Conservation (phyloP, 2,329 filamentous ascomycete species). For the Colletotrichum aenigma region DNA sequence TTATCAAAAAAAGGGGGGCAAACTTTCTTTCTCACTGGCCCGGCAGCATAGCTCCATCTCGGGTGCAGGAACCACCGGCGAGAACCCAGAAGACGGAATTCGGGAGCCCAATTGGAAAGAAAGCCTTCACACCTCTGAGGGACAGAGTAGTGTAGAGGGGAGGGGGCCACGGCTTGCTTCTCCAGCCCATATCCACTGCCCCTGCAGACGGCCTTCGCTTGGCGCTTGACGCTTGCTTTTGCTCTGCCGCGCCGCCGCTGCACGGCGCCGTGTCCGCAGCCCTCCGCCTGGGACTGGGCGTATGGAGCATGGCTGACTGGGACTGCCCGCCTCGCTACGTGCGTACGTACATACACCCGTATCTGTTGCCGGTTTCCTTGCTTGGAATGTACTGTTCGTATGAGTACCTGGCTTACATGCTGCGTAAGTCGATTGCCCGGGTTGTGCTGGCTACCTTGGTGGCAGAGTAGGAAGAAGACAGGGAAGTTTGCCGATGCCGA, state of each 20-base stretch:
- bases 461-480: background rate
- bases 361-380: background rate
- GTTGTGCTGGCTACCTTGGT: background rate
- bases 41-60: background rate
- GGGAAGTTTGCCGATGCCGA: background rate
- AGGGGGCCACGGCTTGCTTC: background rate
- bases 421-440: background rate
- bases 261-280: background rate
- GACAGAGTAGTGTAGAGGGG: background rate
- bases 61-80: background rate
- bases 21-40: slow-evolving; percentile 7
- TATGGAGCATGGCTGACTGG: background rate
- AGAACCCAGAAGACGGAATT: background rate
- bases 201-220: slow-evolving; percentile 15
- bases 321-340: background rate
- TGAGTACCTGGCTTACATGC: background rate
- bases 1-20: background rate
- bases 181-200: background rate
- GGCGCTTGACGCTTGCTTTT: slow-evolving; percentile 1
- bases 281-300: background rate
- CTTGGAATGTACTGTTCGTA: background rate
- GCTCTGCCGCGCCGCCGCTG: background rate
- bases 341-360: background rate
- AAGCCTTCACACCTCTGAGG: background rate
- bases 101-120: background rate